Evolutionary conservation across 75 land plant genomes (phyloP).

Genomic region (Sequoiadendron giganteum): DNA sequence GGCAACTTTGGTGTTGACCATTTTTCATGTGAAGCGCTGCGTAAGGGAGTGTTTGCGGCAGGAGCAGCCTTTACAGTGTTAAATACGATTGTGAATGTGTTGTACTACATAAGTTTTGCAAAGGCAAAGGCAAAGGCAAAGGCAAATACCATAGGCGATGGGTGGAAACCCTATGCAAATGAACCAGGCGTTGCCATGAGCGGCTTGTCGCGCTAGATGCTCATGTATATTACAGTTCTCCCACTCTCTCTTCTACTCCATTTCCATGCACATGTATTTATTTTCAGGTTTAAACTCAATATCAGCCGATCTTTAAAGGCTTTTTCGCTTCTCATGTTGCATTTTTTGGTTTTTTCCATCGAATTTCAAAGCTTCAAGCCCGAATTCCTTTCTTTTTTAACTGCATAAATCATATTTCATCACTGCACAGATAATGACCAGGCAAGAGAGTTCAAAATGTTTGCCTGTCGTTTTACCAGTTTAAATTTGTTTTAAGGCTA

Average conservation of each 20-base stretch:
- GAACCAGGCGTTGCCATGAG: neutral
- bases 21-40: slow-evolving; percentile 47
- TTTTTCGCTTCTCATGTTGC: too few species aligned
- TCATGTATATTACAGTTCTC: neutral
- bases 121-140: slow-evolving; percentile 27
- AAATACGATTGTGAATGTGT: slow-evolving; percentile 51
- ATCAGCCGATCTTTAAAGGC: too few species aligned
- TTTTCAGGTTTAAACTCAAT: neutral
- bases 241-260: neutral
- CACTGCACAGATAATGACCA: too few species aligned
- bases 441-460: too few species aligned
- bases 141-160: neutral
- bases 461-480: too few species aligned
- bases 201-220: neutral
- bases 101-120: slow-evolving; percentile 53
- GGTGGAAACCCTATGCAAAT: neutral
- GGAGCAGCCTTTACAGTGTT: slow-evolving; percentile 83
- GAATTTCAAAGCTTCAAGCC: too few species aligned
- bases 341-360: too few species aligned
- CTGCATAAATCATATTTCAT: too few species aligned
- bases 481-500: too few species aligned
- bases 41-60: slow-evolving; percentile 82
- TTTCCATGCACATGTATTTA: neutral
- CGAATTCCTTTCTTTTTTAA: too few species aligned
- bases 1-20: neutral